Percentiles rank a stretch among this genome's conserved stretches.
Evolutionary conservation across 768 basidiomycete species (phyloP).

Genomic region (Leccinum longicurvipes): DNA sequence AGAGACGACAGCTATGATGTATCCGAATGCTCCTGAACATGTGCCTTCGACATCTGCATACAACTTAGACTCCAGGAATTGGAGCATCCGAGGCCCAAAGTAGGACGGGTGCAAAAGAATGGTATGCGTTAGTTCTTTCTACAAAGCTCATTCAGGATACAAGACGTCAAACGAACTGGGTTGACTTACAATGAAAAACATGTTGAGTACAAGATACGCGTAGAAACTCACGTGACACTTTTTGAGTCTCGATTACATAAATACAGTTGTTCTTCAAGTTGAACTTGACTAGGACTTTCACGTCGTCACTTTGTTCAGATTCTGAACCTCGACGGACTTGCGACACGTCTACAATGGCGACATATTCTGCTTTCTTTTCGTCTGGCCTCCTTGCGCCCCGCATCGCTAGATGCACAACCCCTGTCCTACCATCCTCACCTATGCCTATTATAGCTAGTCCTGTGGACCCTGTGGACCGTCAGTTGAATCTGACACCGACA

Average conservation of each 20-base stretch:
- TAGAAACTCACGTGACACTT: background rate
- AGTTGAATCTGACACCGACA: slow-evolving; percentile 38
- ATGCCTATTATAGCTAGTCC: slow-evolving; percentile 16
- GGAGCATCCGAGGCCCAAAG: slow-evolving; percentile 94
- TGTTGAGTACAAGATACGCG: slow-evolving; percentile 24
- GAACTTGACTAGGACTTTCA: slow-evolving; percentile 16
- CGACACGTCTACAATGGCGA: slow-evolving; percentile 31
- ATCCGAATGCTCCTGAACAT: slow-evolving; percentile 92
- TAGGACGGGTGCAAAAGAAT: slow-evolving; percentile 97
- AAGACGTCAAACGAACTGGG: background rate
- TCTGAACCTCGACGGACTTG: background rate
- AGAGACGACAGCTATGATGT: slow-evolving; percentile 89
- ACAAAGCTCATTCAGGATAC: slow-evolving; percentile 1
- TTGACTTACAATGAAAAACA: slow-evolving; percentile 71
- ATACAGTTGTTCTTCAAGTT: slow-evolving; percentile 8
- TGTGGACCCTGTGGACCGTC: slow-evolving; percentile 35
- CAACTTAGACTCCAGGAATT: slow-evolving; percentile 88
- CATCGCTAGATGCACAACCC: slow-evolving; percentile 22
- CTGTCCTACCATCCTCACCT: slow-evolving; percentile 26
- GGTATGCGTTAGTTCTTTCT: slow-evolving; percentile 98
- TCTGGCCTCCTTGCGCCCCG: slow-evolving; percentile 63
- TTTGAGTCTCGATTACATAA: slow-evolving; percentile 18
- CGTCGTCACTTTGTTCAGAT: background rate
- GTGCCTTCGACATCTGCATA: slow-evolving; percentile 97
- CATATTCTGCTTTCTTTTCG: slow-evolving; percentile 68